phyloP scores from a whole-genome alignment of 73 alveolate species.

The Durusdinium trenchii region DNA sequence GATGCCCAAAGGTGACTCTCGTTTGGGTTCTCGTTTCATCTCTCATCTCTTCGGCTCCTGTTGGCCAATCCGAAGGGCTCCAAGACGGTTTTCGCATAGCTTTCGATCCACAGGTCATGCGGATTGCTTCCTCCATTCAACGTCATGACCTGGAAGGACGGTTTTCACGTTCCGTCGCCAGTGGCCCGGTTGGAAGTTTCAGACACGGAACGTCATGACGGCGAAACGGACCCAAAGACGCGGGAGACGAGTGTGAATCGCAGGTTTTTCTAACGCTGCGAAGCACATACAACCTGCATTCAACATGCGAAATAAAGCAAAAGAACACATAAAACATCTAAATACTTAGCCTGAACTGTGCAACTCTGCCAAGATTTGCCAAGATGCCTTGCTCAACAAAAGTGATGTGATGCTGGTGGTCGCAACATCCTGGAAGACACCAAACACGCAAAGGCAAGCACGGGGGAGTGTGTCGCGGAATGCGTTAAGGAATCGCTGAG shows the following conservation, averaged over 20 bases:
- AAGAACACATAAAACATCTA: too few species aligned
- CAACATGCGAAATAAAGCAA: too few species aligned
- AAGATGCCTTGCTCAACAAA: conserved; percentile 49
- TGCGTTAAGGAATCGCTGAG: neutral
- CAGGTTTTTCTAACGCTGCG: too few species aligned
- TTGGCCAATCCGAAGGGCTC: conserved; percentile 89
- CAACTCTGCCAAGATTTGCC: neutral
- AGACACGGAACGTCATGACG: neutral
- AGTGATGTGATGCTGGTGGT: conserved; percentile 46
- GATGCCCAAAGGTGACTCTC: too few species aligned
- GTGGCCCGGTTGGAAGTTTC: neutral
- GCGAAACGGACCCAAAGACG: neutral
- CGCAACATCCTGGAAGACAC: conserved; percentile 59
- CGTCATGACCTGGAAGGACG: too few species aligned
- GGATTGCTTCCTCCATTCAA: conserved; percentile 26
- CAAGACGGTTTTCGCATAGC: conserved; percentile 80
- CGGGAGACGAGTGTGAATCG: neutral
- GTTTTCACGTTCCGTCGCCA: too few species aligned
- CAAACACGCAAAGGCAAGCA: neutral
- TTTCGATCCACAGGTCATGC: conserved; percentile 70
- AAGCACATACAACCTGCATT: too few species aligned
- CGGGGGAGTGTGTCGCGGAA: neutral
- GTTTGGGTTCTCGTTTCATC: too few species aligned
- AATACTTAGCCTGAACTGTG: neutral
- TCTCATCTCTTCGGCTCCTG: conserved; percentile 23